These are phyloP conservation scores for Alternaria burnsii DNA, from an alignment of 2,329 filamentous ascomycete species.

Conservation along the genomic window DNA sequence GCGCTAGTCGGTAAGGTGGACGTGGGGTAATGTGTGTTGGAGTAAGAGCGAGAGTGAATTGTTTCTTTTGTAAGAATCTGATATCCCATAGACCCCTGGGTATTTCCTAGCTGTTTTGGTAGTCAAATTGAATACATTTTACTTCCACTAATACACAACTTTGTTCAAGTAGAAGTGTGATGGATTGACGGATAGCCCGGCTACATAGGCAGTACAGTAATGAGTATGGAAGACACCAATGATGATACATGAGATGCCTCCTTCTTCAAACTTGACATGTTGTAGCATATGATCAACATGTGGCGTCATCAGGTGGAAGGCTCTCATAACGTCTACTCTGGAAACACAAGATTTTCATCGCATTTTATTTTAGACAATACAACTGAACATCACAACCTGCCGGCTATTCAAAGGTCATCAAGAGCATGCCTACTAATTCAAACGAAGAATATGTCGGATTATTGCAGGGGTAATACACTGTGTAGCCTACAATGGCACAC, in stretches of 20 bases:
- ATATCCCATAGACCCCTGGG: conserved; percentile 22
- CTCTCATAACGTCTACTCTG: background rate
- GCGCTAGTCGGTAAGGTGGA: conserved; percentile 57
- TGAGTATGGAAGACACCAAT: too few species aligned
- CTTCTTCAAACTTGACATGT: background rate
- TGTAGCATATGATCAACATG: background rate
- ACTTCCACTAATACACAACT: background rate
- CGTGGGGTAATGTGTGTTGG: background rate
- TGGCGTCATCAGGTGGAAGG: background rate
- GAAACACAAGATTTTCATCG: background rate
- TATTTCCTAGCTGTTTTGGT: conserved; percentile 16
- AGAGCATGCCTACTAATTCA: too few species aligned
- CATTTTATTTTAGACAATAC: background rate
- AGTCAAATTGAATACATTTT: conserved; percentile 14
- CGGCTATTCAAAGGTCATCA: too few species aligned
- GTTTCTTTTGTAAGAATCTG: conserved; percentile 20
- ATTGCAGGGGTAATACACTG: too few species aligned
- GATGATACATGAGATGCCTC: too few species aligned
- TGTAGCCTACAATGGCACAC: too few species aligned
- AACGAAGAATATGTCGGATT: too few species aligned
- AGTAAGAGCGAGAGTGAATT: conserved; percentile 8
- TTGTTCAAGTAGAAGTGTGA: too few species aligned
- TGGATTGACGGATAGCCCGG: too few species aligned
- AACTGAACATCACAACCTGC: too few species aligned
- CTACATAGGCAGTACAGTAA: too few species aligned